phyloP scores from a whole-genome alignment of 345 rosid genomes.

The Physaria fendleri region DNA sequence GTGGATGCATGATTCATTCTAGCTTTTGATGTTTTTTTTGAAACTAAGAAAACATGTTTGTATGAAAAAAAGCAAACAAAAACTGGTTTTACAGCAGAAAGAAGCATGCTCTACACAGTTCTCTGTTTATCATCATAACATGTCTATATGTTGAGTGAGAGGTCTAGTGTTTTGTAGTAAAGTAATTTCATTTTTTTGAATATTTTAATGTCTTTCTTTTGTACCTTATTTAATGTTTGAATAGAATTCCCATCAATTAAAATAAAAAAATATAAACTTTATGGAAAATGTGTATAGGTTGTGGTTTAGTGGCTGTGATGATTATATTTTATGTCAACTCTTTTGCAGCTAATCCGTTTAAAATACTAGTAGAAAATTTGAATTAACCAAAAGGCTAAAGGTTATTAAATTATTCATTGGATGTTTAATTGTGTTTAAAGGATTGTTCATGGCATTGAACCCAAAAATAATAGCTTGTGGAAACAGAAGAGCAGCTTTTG shows the following conservation, averaged over 20 bases:
- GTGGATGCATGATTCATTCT: conserved; percentile 24
- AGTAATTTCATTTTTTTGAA: too few relatives aligned
- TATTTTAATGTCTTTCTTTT: background rate
- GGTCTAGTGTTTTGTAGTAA: background rate
- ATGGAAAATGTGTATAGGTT: background rate
- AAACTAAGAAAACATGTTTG: conserved; percentile 12
- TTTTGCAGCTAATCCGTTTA: conserved; percentile 5
- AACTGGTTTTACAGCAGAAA: conserved; percentile 27
- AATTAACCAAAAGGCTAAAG: background rate
- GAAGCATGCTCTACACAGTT: conserved; percentile 31
- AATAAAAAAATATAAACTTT: background rate
- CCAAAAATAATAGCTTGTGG: conserved; percentile 99
- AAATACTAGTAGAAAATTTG: background rate
- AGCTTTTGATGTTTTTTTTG: background rate
- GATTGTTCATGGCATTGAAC: conserved; percentile 99
- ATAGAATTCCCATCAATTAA: conserved; percentile 7
- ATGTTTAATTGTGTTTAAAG: conserved; percentile 25
- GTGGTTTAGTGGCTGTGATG: conserved; percentile 10
- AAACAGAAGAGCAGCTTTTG: conserved; percentile 76
- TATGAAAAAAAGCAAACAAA: conserved; percentile 23
- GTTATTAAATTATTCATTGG: background rate
- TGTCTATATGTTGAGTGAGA: background rate
- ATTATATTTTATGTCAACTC: conserved; percentile 17
- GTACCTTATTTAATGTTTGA: conserved; percentile 12
- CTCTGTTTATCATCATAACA: conserved; percentile 27